Percentiles rank a stretch among this genome's conserved stretches.
Evolutionary conservation across 169 alveolate species (phyloP).

Genomic region (Blepharisma undulans): DNA sequence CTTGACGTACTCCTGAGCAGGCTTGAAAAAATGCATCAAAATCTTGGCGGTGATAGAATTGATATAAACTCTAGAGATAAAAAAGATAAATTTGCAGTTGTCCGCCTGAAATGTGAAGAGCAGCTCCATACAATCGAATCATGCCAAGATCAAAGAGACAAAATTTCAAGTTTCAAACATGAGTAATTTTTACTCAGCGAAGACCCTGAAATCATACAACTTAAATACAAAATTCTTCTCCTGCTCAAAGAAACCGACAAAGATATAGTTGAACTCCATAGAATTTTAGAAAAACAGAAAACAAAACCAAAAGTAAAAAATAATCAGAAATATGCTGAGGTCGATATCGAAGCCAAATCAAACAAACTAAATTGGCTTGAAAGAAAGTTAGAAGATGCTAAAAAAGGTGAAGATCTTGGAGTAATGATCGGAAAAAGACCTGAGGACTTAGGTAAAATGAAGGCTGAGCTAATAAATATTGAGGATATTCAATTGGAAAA

Average conservation of each 20-base stretch:
- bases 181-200: neutral
- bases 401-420: constrained; percentile 19
- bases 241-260: constrained; percentile 15
- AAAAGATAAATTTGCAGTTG: neutral
- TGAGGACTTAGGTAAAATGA: neutral
- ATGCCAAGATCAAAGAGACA: constrained; percentile 2
- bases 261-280: neutral
- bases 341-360: constrained; percentile 3
- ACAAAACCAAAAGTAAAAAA: neutral
- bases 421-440: neutral
- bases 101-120: neutral
- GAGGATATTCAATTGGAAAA: neutral
- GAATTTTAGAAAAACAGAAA: neutral
- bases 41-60: neutral
- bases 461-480: neutral
- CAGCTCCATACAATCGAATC: constrained; percentile 2
- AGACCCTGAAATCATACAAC: neutral
- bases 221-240: constrained; percentile 19
- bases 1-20: constrained; percentile 11
- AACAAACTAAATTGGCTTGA: constrained; percentile 13
- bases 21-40: constrained; percentile 4
- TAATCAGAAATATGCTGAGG: neutral
- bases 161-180: neutral
- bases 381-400: neutral
- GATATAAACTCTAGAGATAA: neutral